phyloP scores from a whole-genome alignment of 192 early-diverging fungal genomes.

The Linnemannia zychae region DNA sequence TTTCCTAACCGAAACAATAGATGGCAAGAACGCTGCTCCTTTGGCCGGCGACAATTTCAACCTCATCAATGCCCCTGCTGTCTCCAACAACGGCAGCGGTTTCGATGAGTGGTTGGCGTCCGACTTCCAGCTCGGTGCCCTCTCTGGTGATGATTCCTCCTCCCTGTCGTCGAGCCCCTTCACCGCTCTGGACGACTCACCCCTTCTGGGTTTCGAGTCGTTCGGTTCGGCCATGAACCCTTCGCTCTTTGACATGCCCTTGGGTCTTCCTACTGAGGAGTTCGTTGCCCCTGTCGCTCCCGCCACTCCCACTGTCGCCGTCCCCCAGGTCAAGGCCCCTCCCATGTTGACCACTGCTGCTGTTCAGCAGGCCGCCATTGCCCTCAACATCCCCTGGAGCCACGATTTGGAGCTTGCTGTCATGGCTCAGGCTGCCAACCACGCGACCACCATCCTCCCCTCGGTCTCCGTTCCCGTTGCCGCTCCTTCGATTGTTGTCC shows the following conservation, averaged over 20 bases:
- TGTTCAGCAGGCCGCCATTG: conserved; percentile 54
- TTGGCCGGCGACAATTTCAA: conserved; percentile 18
- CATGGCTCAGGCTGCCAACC: conserved; percentile 42
- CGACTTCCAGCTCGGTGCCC: conserved; percentile 45
- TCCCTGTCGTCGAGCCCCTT: conserved; percentile 49
- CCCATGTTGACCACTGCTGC: conserved; percentile 46
- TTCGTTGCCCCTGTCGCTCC: conserved; percentile 12
- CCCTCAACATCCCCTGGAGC: conserved; percentile 58
- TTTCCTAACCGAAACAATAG: conserved; percentile 4
- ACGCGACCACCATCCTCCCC: conserved; percentile 8
- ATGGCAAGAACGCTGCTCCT: conserved; percentile 40
- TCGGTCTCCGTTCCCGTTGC: not conserved
- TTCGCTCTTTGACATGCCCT: conserved; percentile 44
- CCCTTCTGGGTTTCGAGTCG: conserved; percentile 41
- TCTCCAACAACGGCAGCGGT: conserved; percentile 36
- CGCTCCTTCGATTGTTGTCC: conserved; percentile 18
- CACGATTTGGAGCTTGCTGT: conserved; percentile 50
- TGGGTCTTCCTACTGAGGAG: conserved; percentile 5
- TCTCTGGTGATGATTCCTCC: conserved; percentile 38
- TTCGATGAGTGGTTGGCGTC: conserved; percentile 54
- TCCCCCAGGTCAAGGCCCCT: conserved; percentile 11
- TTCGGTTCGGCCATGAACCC: conserved; percentile 23
- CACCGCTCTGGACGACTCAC: conserved; percentile 48
- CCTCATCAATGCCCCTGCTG: conserved; percentile 8
- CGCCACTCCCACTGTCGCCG: not conserved